Evolutionary conservation across 2,329 filamentous ascomycete species (phyloP).

Genomic region (Neonectria punicea): DNA sequence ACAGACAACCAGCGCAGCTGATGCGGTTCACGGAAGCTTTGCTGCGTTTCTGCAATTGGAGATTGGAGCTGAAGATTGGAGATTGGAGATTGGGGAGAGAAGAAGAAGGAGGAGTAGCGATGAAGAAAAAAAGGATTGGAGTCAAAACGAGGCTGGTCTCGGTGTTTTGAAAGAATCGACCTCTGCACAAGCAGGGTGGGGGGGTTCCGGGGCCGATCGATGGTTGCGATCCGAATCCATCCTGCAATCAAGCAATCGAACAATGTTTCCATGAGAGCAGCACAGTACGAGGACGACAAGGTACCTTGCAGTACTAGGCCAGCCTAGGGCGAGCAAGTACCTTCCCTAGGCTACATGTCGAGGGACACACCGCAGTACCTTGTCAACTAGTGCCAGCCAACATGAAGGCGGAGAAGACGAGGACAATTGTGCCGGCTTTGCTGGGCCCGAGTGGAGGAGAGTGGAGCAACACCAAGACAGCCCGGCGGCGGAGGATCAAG

Average conservation of each 20-base stretch:
- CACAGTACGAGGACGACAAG: constrained; percentile 22
- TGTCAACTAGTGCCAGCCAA: constrained; percentile 15
- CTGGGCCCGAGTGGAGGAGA: constrained; percentile 14
- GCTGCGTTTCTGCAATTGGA: constrained; percentile 3
- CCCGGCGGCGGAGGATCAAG: constrained; percentile 6
- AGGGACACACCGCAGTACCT: constrained; percentile 12
- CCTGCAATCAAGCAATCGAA: constrained; percentile 1
- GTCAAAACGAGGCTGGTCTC: constrained; percentile 3
- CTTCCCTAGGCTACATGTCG: not conserved
- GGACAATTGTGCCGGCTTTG: not conserved
- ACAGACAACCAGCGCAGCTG: constrained; percentile 7
- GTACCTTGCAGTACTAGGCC: constrained; percentile 23
- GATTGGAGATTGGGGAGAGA: not conserved
- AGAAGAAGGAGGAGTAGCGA: not conserved
- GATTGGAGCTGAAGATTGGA: not conserved
- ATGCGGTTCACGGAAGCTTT: constrained; percentile 11
- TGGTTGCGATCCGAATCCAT: not conserved
- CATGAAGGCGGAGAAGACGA: not conserved
- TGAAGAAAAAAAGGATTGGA: not conserved
- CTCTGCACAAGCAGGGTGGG: constrained; percentile 8
- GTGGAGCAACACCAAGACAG: constrained; percentile 12
- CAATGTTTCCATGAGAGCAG: not conserved
- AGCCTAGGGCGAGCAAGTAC: constrained; percentile 10
- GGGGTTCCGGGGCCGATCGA: constrained; percentile 14
- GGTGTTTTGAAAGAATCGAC: constrained; percentile 21